These are phyloP conservation scores for Benincasa hispida DNA, from an alignment of 306 rosid genomes.

Conservation along the genomic window DNA sequence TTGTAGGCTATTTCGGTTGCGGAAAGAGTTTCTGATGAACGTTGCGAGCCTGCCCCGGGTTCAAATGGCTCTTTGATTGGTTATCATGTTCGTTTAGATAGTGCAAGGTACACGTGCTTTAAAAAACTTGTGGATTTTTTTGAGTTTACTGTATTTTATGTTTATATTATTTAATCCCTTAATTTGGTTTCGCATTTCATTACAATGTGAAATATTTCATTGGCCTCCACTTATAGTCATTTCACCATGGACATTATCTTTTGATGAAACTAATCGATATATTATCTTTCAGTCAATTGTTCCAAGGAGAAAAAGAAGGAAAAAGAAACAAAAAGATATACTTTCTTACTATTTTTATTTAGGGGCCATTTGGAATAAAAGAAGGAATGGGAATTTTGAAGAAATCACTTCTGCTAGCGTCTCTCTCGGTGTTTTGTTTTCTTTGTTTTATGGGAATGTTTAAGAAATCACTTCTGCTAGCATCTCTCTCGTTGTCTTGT, in stretches of 20 bases:
- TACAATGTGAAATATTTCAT: neutral
- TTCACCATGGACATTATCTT: neutral
- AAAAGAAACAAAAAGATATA: no score
- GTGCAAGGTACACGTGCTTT: constrained; percentile 52
- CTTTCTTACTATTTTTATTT: no score
- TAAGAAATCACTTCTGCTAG: no score
- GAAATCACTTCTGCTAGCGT: no score
- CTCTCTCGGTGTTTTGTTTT: no score
- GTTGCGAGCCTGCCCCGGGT: constrained; percentile 85
- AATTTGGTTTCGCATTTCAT: neutral
- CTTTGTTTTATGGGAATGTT: no score
- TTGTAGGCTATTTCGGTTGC: constrained; percentile 88
- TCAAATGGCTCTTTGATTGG: constrained; percentile 84
- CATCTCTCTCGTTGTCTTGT: no score
- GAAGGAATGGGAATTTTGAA: no score
- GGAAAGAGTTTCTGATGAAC: constrained; percentile 95
- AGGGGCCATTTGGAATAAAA: no score
- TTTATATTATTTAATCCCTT: neutral
- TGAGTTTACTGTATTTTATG: neutral
- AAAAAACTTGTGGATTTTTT: neutral
- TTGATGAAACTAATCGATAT: neutral
- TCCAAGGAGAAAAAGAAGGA: neutral
- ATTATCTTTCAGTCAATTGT: neutral
- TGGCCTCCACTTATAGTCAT: neutral
- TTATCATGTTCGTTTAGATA: constrained; percentile 95